A percentile compares a stretch with the other conserved stretches of the same genome.
These are phyloP conservation scores for Diospyros lotus DNA, from an alignment of 148 eudicot species.

Conservation along the genomic window DNA sequence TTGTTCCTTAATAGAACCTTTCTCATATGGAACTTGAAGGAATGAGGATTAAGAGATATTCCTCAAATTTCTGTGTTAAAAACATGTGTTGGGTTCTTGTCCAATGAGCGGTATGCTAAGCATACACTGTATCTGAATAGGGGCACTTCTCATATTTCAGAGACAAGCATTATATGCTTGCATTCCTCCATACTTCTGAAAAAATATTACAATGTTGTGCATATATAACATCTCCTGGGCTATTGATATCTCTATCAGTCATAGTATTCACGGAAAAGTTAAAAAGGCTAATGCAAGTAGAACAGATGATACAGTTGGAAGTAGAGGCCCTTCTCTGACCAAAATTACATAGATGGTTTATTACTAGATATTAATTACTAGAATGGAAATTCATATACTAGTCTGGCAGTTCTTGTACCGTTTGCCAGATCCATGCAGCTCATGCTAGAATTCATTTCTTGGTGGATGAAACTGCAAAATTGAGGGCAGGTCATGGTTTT, in stretches of 20 bases:
- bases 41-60: neutral
- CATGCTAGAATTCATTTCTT: neutral
- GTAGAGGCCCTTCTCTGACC: neutral
- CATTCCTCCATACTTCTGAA: too few relatives aligned
- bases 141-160: neutral
- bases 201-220: too few relatives aligned
- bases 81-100: neutral
- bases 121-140: neutral
- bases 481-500: neutral
- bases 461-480: neutral
- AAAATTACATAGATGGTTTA: neutral
- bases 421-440: neutral
- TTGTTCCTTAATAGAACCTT: neutral
- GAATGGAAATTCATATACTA: neutral
- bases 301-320: neutral
- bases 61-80: neutral
- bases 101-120: neutral
- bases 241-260: neutral
- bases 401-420: neutral
- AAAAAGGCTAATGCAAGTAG: neutral
- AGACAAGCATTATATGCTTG: neutral
- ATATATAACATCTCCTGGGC: neutral
- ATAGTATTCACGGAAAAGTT: neutral
- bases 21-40: neutral
- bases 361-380: neutral